Evolutionary conservation across 202 grass and related monocot species (phyloP).

Genomic region (Eragrostis tef): DNA sequence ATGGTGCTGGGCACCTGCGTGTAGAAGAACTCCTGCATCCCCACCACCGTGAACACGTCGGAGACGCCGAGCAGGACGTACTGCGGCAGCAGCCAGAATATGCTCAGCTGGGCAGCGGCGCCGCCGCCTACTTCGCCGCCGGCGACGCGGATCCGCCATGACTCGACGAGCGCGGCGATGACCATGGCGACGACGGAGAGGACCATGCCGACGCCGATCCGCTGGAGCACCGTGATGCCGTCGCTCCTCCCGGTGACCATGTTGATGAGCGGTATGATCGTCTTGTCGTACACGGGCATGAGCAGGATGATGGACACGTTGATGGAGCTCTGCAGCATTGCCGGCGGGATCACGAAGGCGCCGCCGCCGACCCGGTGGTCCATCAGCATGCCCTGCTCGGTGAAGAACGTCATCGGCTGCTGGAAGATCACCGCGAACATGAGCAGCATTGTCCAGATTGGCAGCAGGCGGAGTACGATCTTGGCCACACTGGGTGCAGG

Average conservation of each 20-base stretch:
- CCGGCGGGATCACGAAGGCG: slow-evolving; percentile 68
- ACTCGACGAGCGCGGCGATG: slow-evolving; percentile 62
- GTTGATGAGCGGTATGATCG: slow-evolving; percentile 57
- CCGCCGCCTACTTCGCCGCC: neutral
- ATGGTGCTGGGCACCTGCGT: slow-evolving; percentile 69
- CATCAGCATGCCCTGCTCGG: slow-evolving; percentile 89
- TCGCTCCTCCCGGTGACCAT: slow-evolving; percentile 47
- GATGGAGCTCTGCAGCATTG: slow-evolving; percentile 84
- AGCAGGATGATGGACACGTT: slow-evolving; percentile 83
- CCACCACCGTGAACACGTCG: slow-evolving; percentile 78
- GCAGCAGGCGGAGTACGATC: slow-evolving; percentile 63
- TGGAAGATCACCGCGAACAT: slow-evolving; percentile 95
- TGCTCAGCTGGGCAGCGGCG: slow-evolving; percentile 32
- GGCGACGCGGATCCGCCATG: slow-evolving; percentile 41
- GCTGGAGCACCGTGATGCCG: slow-evolving; percentile 78
- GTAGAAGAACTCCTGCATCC: slow-evolving; percentile 99
- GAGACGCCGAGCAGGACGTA: slow-evolving; percentile 79
- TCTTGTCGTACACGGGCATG: slow-evolving; percentile 78
- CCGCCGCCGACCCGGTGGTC: slow-evolving; percentile 51
- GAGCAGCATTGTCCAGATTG: slow-evolving; percentile 75
- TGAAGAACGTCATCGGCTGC: slow-evolving; percentile 91
- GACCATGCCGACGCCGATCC: slow-evolving; percentile 85
- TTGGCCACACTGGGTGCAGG: slow-evolving; percentile 49
- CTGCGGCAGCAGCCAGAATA: slow-evolving; percentile 83
- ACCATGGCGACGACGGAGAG: slow-evolving; percentile 71